Base-by-base conservation (phyloP, 2,329 filamentous ascomycete species). In the Tolypocladium album region DNA sequence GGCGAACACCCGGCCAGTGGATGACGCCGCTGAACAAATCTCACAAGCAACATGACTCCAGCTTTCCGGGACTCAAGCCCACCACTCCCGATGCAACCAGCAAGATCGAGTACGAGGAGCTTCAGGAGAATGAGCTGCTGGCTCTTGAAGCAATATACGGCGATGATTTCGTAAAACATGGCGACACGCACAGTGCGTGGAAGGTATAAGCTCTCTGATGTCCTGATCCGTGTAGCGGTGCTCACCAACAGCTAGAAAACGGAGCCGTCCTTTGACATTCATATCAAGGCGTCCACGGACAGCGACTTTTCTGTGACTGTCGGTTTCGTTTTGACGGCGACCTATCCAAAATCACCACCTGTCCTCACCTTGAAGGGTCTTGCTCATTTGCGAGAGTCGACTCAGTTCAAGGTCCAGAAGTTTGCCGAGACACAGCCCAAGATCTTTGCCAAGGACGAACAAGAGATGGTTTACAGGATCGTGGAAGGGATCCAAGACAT, bases 81-180 rank as follows among this genome's bases (percentile, higher is more conserved):
- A 68, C 72, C 61, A 75, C 74, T 66, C 71, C 75, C 61, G 71
- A 77, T 61, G 67, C 74, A 56, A 69, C 70, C 52, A 69, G 74
- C 57, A 82, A 77, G 66, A 81, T 82, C 20, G 78, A 92, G 69
- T 96, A 97, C 76, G 84, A 87, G 64, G 88, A 95, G 75, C 85
- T 89, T 40, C 94, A 97, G 75, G 81, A 88, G 68, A 89, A 96
- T 70, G 94, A 97, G 76, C 81, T 96, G 60, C 84, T 94, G 70
- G 93, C 87, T 53, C 80, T 97, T 61, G 82, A 88, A 68, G 89
- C 93, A 50, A 95, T 97, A 57, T 97, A 94, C 70, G 88, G 87
- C 65, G 90, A 96, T 61, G 92, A 97, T 70, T 97, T 91, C 69
- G 81, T 88, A 66, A 85, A 88, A 70, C 83, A 91, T 67, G 84